Base-by-base conservation (phyloP, 768 basidiomycete species). In the Harrya chromipes region DNA sequence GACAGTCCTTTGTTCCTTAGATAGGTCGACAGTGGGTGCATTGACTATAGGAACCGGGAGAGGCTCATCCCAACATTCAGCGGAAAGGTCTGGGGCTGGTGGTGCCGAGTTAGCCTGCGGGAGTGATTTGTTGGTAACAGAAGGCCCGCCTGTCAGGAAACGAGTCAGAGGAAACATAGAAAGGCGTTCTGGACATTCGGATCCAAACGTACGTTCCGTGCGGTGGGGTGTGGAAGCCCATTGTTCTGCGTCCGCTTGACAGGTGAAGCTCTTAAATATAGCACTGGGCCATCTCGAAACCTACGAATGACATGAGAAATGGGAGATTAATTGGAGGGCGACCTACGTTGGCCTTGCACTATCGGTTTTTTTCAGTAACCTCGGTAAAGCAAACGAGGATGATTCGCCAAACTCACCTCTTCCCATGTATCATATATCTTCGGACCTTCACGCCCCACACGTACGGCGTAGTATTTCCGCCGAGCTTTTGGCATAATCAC, bases 401-500 rank as follows among this genome's bases (percentile, higher is more conserved):
- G 23, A 34, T 6, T 11, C 24, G 4, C 23, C 31, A 16, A 45
- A 62, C 73, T 49, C 55, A 81, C 85, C 70, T 84, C 79, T 21
- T 77, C 73, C 85, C 85, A 87, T 13, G 70, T 74, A 1, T 63
- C 58, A 42, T 83, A 86, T 14, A 87, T 76, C 33, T 69, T 74
- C 0, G 80, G 77, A 2, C 82, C 85, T 50, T 77, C 69, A 23
- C 81, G 69, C 2, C 85, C 85, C 34, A 73, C 65, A 33, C 71
- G 67, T 1, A 87, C 84, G 4, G 85, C 85, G 46, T 85, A 87
- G 53, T 68, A 84, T 16, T 62, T 68, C 21, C 62, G 52, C 10
- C 50, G 4, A 34, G 57, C 53, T 42, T 68, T 71, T 20, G 64
- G 58, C 65, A 73, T 72, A 19, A 36, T 4, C 9, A 38, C 20